phyloP scores from a whole-genome alignment of 225 moss, liverwort and hornwort genomes.

The Physcomitrellopsis africana region DNA sequence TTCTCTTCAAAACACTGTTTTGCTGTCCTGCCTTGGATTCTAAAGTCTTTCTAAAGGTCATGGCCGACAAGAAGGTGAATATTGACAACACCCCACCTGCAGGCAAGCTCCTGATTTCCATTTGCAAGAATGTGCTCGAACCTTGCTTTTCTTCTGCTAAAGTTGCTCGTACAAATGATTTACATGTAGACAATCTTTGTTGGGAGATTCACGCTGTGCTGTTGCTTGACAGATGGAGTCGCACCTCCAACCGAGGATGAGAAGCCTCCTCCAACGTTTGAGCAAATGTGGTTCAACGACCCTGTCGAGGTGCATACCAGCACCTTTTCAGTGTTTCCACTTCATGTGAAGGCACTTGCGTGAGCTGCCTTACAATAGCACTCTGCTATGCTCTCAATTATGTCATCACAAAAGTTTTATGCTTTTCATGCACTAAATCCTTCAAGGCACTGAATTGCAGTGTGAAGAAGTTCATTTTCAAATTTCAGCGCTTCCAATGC shows the following conservation, averaged over 20 bases:
- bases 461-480: too few species aligned
- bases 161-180: background rate
- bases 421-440: too few species aligned
- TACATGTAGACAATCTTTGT: background rate
- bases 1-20: too few species aligned
- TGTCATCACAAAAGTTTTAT: too few species aligned
- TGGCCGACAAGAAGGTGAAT: constrained; percentile 29
- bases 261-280: constrained; percentile 42
- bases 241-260: background rate
- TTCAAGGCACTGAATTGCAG: too few species aligned
- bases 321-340: background rate
- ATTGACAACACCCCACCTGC: background rate
- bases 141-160: background rate
- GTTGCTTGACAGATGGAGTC: background rate
- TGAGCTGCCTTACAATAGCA: too few species aligned
- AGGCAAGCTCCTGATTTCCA: constrained; percentile 8
- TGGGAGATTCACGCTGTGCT: background rate
- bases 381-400: too few species aligned
- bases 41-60: background rate
- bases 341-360: background rate
- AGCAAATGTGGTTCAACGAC: constrained; percentile 53
- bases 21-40: background rate
- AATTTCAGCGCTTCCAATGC: too few species aligned
- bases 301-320: constrained; percentile 35
- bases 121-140: background rate